These are phyloP conservation scores for Trichoderma guizhouense DNA, from an alignment of 2,329 filamentous ascomycete genomes.

Conservation along the genomic window DNA sequence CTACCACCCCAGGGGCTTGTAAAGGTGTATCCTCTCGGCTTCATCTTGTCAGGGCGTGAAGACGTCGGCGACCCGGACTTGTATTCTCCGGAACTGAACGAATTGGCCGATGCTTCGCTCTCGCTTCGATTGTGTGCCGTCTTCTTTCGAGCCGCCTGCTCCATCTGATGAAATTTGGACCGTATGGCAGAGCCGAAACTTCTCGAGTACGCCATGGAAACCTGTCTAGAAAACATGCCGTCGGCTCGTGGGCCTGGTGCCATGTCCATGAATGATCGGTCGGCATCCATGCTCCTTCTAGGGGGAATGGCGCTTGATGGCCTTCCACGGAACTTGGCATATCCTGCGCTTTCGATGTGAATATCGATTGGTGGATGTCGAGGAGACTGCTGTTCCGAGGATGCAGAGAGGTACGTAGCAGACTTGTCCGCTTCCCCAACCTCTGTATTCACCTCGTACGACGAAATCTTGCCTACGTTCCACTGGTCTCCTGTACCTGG, in stretches of 20 bases:
- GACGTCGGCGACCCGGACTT: constrained; percentile 12
- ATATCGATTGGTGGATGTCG: constrained; percentile 47
- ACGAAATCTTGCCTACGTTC: constrained; percentile 68
- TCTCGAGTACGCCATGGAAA: constrained; percentile 56
- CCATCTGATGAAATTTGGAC: constrained; percentile 41
- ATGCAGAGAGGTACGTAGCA: constrained; percentile 25
- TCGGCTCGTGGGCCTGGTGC: background rate
- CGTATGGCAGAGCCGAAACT: constrained; percentile 47
- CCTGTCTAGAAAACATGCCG: constrained; percentile 32
- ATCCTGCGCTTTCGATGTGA: constrained; percentile 53
- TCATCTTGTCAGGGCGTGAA: constrained; percentile 30
- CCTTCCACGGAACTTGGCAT: constrained; percentile 50
- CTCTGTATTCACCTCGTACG: constrained; percentile 44
- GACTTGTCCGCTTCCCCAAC: constrained; percentile 24
- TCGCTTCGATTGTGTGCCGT: constrained; percentile 28
- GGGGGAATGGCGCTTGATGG: constrained; percentile 38
- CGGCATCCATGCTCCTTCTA: constrained; percentile 35
- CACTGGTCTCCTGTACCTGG: constrained; percentile 66
- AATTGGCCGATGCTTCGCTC: constrained; percentile 32
- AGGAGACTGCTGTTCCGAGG: background rate
- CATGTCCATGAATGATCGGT: constrained; percentile 19
- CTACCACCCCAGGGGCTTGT: constrained; percentile 80
- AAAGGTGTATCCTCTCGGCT: constrained; percentile 70
- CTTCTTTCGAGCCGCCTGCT: constrained; percentile 26
- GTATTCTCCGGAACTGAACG: constrained; percentile 32